Conservation (phyloP, 495 filamentous ascomycete species). For the Pseudevernia furfuracea region DNA sequence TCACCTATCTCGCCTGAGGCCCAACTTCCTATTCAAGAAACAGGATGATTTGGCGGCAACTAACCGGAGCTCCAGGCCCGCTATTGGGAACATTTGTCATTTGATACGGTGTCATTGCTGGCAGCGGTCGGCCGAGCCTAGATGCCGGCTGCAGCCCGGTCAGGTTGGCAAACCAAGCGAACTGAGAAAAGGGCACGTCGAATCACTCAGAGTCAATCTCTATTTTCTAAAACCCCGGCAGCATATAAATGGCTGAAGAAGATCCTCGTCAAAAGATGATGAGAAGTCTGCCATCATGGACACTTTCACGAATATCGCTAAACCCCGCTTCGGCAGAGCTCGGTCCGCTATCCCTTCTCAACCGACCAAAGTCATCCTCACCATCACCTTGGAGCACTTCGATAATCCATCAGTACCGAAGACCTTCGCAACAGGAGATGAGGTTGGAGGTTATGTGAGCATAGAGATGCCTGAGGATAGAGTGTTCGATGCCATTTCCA, state of each 20-base stretch:
- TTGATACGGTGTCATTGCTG: background rate
- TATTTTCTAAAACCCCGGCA: background rate
- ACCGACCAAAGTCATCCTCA: background rate
- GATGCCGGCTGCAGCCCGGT: background rate
- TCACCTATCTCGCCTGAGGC: background rate
- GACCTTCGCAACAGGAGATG: conserved; percentile 3
- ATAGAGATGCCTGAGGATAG: background rate
- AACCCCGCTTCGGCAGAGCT: background rate
- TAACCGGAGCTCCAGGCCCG: background rate
- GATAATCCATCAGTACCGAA: background rate
- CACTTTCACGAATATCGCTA: background rate
- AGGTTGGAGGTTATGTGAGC: conserved; percentile 3
- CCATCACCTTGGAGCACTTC: conserved; percentile 1
- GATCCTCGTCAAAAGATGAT: background rate
- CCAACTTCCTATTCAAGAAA: background rate
- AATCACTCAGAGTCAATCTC: background rate
- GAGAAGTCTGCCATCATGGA: background rate
- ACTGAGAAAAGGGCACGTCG: background rate
- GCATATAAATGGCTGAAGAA: background rate
- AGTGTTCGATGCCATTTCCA: background rate
- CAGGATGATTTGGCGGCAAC: background rate
- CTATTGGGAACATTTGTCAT: too few species aligned
- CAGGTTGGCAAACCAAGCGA: background rate
- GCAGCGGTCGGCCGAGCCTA: background rate
- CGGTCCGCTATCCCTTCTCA: background rate